Base-by-base conservation (phyloP, 169 alveolate species). In the Babesia microti region DNA sequence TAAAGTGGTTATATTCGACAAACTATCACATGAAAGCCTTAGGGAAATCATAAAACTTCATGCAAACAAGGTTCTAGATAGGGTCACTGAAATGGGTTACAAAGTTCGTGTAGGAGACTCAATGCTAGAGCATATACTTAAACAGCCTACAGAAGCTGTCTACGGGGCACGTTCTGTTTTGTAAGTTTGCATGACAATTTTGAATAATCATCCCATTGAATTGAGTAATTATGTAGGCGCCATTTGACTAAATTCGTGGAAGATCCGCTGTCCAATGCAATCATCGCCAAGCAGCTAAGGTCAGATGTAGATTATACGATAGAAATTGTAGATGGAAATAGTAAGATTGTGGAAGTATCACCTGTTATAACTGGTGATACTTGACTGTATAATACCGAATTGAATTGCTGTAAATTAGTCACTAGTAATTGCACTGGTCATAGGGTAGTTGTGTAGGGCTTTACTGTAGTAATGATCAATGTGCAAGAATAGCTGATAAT, bases 1-100 rank as follows among this genome's bases (percentile, higher is more conserved):
- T 42, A 83, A 78, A 36, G 58, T 71, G 24, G 55, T 78, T 9
- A 51, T 78, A 24, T 78, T 78, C 63, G 74, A 12, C 63, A 74
- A 71, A 45, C 76, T 70, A 51, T 44, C 21, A 48, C 76, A 66
- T 12, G 33, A 37, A 11, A 52, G 53, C 19, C 15, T 63, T 33
- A 37, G 53, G 49, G 70, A 76, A 42, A 60, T 76, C 17, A 50
- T 75, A 5, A 45, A 40, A n/a, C 58, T 76, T 32, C 65, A 69
- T 72, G 53, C 59, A 33, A 56, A 76, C 14, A 75, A 53, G 49
- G 57, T 59, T 32, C 34, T 53, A 19, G 49, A 50, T 36, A 23
- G 75, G 28, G 75, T 60, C 9, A n/a, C 23, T 9, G 58, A 52
- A 4, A 29, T 45, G 11, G 75, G 75, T 11, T 35, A 53, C 39